Base-by-base conservation (phyloP, 2,329 filamentous ascomycete species). In the Pyrenochaeta sp. region DNA sequence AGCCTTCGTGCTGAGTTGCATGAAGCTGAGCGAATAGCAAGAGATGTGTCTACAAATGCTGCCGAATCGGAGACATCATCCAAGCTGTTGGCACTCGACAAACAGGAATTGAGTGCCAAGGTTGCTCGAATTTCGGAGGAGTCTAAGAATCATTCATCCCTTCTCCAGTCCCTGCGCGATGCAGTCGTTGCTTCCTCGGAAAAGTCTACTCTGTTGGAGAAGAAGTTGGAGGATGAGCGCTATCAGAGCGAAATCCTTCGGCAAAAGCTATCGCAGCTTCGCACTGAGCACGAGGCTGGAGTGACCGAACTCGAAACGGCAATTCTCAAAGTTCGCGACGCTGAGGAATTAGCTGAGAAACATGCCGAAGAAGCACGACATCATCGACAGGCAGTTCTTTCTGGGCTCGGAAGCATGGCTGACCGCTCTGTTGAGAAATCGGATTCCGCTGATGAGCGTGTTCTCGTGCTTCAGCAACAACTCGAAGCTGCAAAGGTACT, bases 341-440 rank as follows among this genome's bases (percentile, higher is more conserved):
- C 90, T 0, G 91, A 99, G 72, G 90, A 96, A 63, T 74, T 97
- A 30, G 89, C 89, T 1, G 89, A 95, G 62, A 90, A 87, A 57
- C 87, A 96, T 69, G 89, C 92, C 4, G 84, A 86, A 55, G 95
- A 99, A 74, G 93, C 94, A 5, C 82, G 86, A 43, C 88, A 88
- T 11, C 93, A 97, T 65, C 89, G 89, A 17, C 80, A 88, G 58
- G 92, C 89, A 15, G 85, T 99, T 22, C 75, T 97, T 31, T 81
- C 85, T 35, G 93, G 94, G 4, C 80, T 99, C 8, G 88, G 90
- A 58, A 91, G 87, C 69, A 82, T 92, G 7, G 74, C 80, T 1
- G 67, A 81, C 1, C 80, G 80, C 22, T 80, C 84, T 45, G 66
- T 79, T 18, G 70, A 74, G 24, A 74, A 77, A 4, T 72, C 73